Conservation (phyloP, 1,284 basidiomycete species). For the Leccinum colubrinum region DNA sequence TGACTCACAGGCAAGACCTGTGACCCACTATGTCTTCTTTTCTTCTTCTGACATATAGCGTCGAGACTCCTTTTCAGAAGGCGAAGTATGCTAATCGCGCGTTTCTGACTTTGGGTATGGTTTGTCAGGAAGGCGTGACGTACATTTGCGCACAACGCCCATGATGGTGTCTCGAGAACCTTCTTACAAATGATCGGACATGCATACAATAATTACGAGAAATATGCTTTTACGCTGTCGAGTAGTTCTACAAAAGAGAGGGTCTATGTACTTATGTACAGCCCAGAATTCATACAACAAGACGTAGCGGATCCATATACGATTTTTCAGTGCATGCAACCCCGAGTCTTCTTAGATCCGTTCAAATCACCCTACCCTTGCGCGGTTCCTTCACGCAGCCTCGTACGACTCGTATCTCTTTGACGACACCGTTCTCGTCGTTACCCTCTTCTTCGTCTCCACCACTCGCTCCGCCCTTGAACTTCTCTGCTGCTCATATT, state of each 20-base stretch:
- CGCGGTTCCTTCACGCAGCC: constrained; percentile 41
- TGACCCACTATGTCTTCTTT: background rate
- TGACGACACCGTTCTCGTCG: constrained; percentile 48
- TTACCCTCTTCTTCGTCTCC: constrained; percentile 41
- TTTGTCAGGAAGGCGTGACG: background rate
- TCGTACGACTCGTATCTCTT: constrained; percentile 70
- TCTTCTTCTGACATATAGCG: too few species aligned
- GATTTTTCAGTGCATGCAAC: background rate
- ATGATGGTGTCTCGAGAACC: background rate
- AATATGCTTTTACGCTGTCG: background rate
- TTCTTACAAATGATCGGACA: constrained; percentile 23
- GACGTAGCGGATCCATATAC: background rate
- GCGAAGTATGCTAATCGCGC: background rate
- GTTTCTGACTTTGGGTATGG: background rate
- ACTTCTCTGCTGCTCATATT: constrained; percentile 29
- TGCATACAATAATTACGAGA: background rate
- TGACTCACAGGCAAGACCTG: background rate
- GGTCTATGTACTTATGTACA: background rate
- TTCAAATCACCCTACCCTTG: background rate
- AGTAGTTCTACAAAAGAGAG: background rate
- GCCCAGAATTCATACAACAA: constrained; percentile 1
- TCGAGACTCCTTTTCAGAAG: background rate
- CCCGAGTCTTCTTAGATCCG: background rate
- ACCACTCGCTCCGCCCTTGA: constrained; percentile 59
- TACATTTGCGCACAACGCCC: background rate